These are phyloP conservation scores for Astragalus glycyphyllos DNA, from an alignment of 306 rosid genomes.

Conservation along the genomic window DNA sequence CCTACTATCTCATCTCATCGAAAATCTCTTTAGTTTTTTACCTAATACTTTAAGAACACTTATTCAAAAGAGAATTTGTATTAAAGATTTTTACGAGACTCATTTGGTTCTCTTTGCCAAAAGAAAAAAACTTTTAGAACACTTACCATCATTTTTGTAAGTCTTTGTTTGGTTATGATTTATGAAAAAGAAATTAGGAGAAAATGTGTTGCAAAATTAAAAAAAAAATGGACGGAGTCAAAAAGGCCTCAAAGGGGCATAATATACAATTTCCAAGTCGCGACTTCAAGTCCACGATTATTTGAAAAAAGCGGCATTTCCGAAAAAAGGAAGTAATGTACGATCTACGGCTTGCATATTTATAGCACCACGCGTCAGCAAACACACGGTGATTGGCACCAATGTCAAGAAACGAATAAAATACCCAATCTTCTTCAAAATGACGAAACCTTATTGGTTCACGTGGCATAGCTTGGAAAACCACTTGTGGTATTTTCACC, in stretches of 20 bases:
- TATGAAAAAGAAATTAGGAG: too few species aligned
- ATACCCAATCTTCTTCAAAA: background rate
- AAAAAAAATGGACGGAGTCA: too few species aligned
- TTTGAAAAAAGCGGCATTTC: conserved; percentile 42
- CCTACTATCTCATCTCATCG: too few species aligned
- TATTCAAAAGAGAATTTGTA: too few species aligned
- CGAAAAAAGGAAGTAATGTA: conserved; percentile 44
- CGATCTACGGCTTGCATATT: conserved; percentile 47
- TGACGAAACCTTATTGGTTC: conserved; percentile 53
- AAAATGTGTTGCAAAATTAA: too few species aligned
- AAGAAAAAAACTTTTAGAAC: too few species aligned
- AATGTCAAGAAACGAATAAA: background rate
- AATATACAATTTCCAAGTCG: background rate
- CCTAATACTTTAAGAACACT: too few species aligned
- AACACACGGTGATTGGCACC: conserved; percentile 47
- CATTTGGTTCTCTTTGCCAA: too few species aligned
- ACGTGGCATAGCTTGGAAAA: conserved; percentile 43
- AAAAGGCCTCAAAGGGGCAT: background rate
- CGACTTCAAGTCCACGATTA: background rate
- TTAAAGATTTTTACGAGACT: too few species aligned
- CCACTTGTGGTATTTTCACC: conserved; percentile 46
- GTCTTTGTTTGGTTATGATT: too few species aligned
- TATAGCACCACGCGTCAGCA: conserved; percentile 69
- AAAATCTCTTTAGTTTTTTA: too few species aligned
- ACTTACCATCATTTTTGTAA: too few species aligned